Conservation (phyloP, 108 stramenopile genomes). For the Cyclotella baltica region DNA sequence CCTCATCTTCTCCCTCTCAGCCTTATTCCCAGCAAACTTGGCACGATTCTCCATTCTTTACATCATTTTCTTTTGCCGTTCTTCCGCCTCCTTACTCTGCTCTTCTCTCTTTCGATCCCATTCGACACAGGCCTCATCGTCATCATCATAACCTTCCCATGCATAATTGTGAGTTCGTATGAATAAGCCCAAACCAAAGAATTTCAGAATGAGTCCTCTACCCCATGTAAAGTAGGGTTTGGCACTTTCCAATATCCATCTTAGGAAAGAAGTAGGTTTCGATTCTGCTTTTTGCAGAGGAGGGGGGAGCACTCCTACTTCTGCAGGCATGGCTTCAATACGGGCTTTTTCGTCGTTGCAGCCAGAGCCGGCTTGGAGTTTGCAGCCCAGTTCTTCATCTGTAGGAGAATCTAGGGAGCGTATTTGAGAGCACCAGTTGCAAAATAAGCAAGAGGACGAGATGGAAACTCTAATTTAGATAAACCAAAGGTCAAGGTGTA, state of each 20-base stretch:
- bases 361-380: background rate
- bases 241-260: slow-evolving; percentile 21
- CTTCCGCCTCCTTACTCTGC: slow-evolving; percentile 10
- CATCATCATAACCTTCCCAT: slow-evolving; percentile 34
- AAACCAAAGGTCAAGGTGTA: too few species aligned
- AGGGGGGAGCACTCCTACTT: slow-evolving; percentile 29
- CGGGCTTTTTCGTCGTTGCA: slow-evolving; percentile 5
- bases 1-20: too few species aligned
- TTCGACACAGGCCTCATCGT: slow-evolving; percentile 14
- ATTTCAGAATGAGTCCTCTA: slow-evolving; percentile 7
- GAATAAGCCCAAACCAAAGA: slow-evolving; percentile 38
- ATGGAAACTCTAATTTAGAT: too few species aligned
- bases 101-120: slow-evolving; percentile 12
- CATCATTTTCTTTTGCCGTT: slow-evolving; percentile 36
- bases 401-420: background rate
- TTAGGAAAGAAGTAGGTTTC: slow-evolving; percentile 10
- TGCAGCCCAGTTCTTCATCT: slow-evolving; percentile 4
- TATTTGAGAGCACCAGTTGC: background rate
- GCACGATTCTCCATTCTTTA: slow-evolving; percentile 39
- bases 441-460: background rate
- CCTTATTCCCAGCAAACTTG: slow-evolving; percentile 22
- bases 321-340: slow-evolving; percentile 35
- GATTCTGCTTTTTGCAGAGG: slow-evolving; percentile 16
- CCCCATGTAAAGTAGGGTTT: slow-evolving; percentile 27
- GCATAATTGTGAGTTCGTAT: slow-evolving; percentile 53